Evolutionary conservation across 1,284 basidiomycete species (phyloP), one percentile per base, ranked within the genome.

Genomic region (Pseudozyma thailandica): DNA sequence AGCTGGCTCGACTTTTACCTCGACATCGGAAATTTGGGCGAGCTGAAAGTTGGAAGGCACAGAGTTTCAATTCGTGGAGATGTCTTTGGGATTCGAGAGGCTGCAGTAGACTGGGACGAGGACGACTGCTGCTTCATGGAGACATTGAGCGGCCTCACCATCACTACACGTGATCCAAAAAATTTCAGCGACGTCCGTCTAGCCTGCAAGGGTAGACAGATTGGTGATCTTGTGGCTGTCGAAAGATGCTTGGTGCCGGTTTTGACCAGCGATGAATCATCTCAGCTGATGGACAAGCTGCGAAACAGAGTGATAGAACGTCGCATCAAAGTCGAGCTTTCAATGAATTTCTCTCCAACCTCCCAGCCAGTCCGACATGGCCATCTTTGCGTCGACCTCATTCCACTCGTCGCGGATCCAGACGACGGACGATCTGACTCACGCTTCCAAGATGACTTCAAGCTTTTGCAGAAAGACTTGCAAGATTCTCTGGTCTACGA

Each of bases 1-100:
- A 51, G 33, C 45, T 63, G 63, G 54, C 41, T 72, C 39, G 69
- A 66, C 30, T 37, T 43, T 5, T 46, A 18, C 37, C 37, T 63
- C 10, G 26, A 47, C 13, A 26, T 30, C 0, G 47, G 49, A 31
- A 33, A 46, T 15, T 25, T 38, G 13, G 25, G 23, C 6, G 20
- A 16, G 10, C 5, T 31, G 13, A 30, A 2, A 0, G 9, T 30
- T 9, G 15, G 47, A 7, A 48, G 16, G 15, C 35, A 38, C 33
- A 51, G 58, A 13, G 15, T 47, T 38, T 42, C 41, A 2, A 25
- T 55, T 16, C 27, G 47, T n/a, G 59, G 48, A 7, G 43, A 18
- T 10, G n/a, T 44, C 13, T 30, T 28, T 23, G 21, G 16, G 4
- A n/a, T 50, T 12, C 20, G 28, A 13, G 47, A 23, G 20, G 27